A percentile compares a stretch with the other conserved stretches of the same genome.
Conservation (phyloP, 257 asterid species). For the Solanum lignicaule region DNA sequence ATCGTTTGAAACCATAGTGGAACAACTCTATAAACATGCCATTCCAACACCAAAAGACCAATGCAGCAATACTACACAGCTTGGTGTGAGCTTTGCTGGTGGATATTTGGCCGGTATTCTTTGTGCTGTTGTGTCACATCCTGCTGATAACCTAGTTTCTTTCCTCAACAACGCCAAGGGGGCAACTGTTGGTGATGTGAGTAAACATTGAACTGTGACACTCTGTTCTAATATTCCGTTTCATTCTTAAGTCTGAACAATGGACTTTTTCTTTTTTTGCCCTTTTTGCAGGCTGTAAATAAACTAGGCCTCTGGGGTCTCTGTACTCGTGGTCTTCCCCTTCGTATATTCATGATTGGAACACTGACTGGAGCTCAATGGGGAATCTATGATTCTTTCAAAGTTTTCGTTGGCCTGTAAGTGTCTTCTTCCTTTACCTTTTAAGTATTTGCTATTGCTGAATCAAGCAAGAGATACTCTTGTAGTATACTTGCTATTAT, state of each 20-base stretch:
- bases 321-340: constrained; percentile 44
- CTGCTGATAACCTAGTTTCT: constrained; percentile 10
- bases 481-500: background rate
- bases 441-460: background rate
- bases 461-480: background rate
- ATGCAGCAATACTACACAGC: constrained; percentile 57
- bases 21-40: constrained; percentile 51
- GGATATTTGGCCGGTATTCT: constrained; percentile 13
- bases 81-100: constrained; percentile 71
- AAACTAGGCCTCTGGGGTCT: constrained; percentile 18
- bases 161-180: constrained; percentile 15
- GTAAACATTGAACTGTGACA: background rate
- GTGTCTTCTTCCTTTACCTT: constrained; percentile 8
- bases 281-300: constrained; percentile 20
- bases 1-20: constrained; percentile 71
- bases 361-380: constrained; percentile 79
- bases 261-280: background rate
- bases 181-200: constrained; percentile 31
- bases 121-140: constrained; percentile 11
- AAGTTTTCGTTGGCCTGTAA: constrained; percentile 72
- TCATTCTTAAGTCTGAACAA: background rate
- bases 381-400: constrained; percentile 72
- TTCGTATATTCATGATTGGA: constrained; percentile 43
- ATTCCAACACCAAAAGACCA: constrained; percentile 68
- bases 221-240: background rate